These are phyloP conservation scores for Phytophthora colocasiae DNA, from an alignment of 352 stramenopile genomes.

Conservation along the genomic window DNA sequence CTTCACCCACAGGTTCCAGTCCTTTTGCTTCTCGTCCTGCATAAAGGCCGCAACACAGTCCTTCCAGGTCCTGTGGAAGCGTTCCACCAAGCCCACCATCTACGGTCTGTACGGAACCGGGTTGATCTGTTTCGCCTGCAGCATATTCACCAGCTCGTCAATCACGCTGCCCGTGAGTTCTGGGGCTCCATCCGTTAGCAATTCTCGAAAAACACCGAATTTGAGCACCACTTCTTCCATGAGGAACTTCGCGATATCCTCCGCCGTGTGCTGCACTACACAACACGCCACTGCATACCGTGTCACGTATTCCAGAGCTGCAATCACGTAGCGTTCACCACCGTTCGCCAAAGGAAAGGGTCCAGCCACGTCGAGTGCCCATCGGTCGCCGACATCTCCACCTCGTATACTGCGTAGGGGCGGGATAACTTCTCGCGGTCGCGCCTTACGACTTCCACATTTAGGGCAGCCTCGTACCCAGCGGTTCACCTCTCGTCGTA, in stretches of 20 bases:
- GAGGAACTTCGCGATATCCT: background rate
- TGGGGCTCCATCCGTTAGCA: background rate
- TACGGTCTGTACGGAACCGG: too few relatives aligned
- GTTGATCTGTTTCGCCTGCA: too few relatives aligned
- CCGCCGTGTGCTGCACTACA: background rate
- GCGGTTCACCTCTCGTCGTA: too few relatives aligned
- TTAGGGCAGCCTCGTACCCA: too few relatives aligned
- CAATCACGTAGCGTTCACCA: background rate
- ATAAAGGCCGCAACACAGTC: too few relatives aligned
- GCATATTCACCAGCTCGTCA: background rate
- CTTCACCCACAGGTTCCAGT: too few relatives aligned
- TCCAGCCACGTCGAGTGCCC: background rate
- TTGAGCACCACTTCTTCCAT: background rate
- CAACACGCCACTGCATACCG: background rate
- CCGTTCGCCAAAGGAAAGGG: background rate
- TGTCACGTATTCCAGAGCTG: background rate
- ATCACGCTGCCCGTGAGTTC: background rate
- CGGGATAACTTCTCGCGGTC: too few relatives aligned
- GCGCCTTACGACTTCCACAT: too few relatives aligned
- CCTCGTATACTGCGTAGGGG: background rate
- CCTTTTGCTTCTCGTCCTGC: too few relatives aligned
- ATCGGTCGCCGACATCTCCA: background rate
- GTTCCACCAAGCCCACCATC: too few relatives aligned
- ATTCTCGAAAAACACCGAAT: background rate
- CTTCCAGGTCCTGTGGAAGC: too few relatives aligned